Conservation (phyloP, 495 filamentous ascomycete species). For the Platismatia glauca region DNA sequence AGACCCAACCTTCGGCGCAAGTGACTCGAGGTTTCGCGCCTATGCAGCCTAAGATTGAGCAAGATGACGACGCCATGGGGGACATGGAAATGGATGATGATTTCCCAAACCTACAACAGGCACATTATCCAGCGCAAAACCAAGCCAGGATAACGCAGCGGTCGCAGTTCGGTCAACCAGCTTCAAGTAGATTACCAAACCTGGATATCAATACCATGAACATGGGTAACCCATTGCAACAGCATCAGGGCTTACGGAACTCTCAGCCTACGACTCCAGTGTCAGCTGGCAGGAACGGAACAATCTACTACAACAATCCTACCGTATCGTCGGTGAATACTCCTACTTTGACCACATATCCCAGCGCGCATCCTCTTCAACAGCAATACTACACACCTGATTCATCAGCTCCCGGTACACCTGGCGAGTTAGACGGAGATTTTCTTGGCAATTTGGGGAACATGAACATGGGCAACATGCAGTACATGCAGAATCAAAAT, state of each 20-base stretch:
- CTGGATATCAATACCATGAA: constrained; percentile 52
- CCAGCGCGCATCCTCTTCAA: constrained; percentile 44
- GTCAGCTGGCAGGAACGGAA: constrained; percentile 51
- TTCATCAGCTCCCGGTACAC: constrained; percentile 66
- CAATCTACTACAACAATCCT: constrained; percentile 78
- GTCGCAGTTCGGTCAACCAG: constrained; percentile 63
- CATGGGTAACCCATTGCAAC: constrained; percentile 48
- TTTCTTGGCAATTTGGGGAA: constrained; percentile 45
- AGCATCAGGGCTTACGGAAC: constrained; percentile 70
- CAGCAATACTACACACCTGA: constrained; percentile 62
- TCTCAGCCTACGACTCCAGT: constrained; percentile 84
- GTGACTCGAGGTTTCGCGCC: constrained; percentile 21
- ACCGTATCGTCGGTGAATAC: constrained; percentile 98
- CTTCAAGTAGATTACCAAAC: constrained; percentile 49
- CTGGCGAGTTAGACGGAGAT: constrained; percentile 52
- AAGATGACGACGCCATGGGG: constrained; percentile 66
- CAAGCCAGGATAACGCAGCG: constrained; percentile 27
- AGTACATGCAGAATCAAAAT: constrained; percentile 38
- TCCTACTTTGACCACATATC: constrained; percentile 66
- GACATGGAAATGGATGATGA: constrained; percentile 97
- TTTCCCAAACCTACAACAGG: constrained; percentile 22
- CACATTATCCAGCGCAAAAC: constrained; percentile 44
- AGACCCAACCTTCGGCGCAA: constrained; percentile 29
- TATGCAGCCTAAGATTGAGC: constrained; percentile 47
- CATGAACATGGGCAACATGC: constrained; percentile 48